phyloP scores from a whole-genome alignment of 208 protist genomes.

The Trypanosoma congolense region DNA sequence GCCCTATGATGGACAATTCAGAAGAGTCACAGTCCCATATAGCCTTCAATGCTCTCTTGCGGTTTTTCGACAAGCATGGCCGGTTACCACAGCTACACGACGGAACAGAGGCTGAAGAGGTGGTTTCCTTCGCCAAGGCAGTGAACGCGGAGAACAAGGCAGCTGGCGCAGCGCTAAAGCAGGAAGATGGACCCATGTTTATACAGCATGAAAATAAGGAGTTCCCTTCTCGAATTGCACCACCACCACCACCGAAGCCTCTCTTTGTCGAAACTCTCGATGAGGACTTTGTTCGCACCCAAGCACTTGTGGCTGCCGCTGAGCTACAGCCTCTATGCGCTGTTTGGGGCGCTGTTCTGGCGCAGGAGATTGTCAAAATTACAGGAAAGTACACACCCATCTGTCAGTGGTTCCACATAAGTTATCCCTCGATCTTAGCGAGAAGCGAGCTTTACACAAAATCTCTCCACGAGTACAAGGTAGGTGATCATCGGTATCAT shows the following conservation, averaged over 20 bases:
- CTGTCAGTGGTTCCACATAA: slow-evolving; percentile 94
- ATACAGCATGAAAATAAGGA: slow-evolving; percentile 39
- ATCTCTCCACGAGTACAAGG: slow-evolving; percentile 36
- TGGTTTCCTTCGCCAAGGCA: slow-evolving; percentile 44
- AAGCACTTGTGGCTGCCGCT: slow-evolving; percentile 61
- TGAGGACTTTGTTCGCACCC: slow-evolving; percentile 35
- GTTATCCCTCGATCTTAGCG: slow-evolving; percentile 76
- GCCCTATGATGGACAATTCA: slow-evolving; percentile 82
- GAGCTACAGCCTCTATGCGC: slow-evolving; percentile 88
- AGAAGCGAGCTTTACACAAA: slow-evolving; percentile 29
- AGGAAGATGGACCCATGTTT: slow-evolving; percentile 6
- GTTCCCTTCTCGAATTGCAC: slow-evolving; percentile 52
- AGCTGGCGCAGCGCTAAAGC: not conserved
- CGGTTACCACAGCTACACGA: slow-evolving; percentile 64
- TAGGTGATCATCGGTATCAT: slow-evolving; percentile 59
- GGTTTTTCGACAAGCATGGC: slow-evolving; percentile 63
- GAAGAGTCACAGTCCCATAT: slow-evolving; percentile 76
- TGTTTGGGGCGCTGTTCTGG: slow-evolving; percentile 92
- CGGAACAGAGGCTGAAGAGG: slow-evolving; percentile 45
- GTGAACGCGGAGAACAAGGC: slow-evolving; percentile 55
- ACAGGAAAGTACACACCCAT: slow-evolving; percentile 96
- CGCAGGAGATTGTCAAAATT: slow-evolving; percentile 97
- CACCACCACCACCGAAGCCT: slow-evolving; percentile 52
- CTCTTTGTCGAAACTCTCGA: slow-evolving; percentile 55
- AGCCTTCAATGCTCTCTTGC: slow-evolving; percentile 49